Percentiles rank a stretch among this genome's conserved stretches.
These are phyloP conservation scores for Brachypodium distachyon DNA, from an alignment of 202 grass and related monocot species.

Conservation along the genomic window DNA sequence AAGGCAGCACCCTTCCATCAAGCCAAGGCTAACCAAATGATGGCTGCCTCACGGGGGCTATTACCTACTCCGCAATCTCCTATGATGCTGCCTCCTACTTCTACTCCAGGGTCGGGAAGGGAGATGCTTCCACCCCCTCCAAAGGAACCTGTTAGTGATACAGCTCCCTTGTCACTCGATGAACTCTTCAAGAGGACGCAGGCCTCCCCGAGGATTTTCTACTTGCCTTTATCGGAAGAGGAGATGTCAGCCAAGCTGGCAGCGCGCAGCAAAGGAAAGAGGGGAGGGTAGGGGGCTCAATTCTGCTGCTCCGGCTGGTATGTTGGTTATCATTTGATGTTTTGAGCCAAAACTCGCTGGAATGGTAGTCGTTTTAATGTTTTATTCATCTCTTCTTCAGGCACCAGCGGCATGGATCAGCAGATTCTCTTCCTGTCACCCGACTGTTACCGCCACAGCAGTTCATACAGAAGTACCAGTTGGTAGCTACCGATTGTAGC, in stretches of 20 bases:
- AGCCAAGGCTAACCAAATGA: conserved; percentile 22
- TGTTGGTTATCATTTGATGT: neutral
- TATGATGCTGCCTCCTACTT: neutral
- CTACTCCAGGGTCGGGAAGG: neutral
- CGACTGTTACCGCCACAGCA: neutral
- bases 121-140: conserved; percentile 36
- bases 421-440: neutral
- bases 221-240: conserved; percentile 65
- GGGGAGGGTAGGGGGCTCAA: neutral
- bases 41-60: conserved; percentile 11
- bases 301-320: conserved; percentile 3
- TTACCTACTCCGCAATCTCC: conserved; percentile 22
- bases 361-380: neutral
- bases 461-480: neutral
- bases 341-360: neutral
- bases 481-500: neutral
- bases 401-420: neutral
- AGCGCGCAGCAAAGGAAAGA: conserved; percentile 25
- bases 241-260: conserved; percentile 48
- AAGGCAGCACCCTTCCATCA: conserved; percentile 28
- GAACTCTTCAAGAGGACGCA: conserved; percentile 84
- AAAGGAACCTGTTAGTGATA: conserved; percentile 29
- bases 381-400: neutral
- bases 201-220: conserved; percentile 64
- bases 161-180: conserved; percentile 39